Evolutionary conservation across 306 rosid genomes (phyloP), one percentile per base, ranked within the genome.

Genomic region (Notholithocarpus densiflorus): DNA sequence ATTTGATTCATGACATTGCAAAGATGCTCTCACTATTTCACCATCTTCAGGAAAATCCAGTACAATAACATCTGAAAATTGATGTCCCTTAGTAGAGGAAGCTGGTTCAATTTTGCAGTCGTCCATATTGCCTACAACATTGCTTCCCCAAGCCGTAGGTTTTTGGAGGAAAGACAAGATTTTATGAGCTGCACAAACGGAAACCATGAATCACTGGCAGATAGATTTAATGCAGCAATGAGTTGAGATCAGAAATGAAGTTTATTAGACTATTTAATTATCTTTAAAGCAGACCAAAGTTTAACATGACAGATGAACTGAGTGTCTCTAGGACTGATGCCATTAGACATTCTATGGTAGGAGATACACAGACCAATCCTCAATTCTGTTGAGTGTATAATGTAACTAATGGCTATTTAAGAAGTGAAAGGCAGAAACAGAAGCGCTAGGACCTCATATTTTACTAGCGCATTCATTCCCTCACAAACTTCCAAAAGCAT

Each of bases 161-260:
- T 80, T 84, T 77, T 88, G 97, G 77, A 94, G 87, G 79, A 88
- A 73, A 71, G 90, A 88, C 91, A 94, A 80, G 73, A 94, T 94
- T 82, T 89, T 90, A 83, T 75, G 71, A 79, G 80, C 97, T 94
- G 94, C 96, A 88, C 64, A 80, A 71, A 66, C 14, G 62, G 20
- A 77, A 66, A 68, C 57, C 80, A 82, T 37, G 78, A 62, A 80
- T 81, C 76, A 76, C 75, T 45, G 54, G 31, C 26, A 62, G 27
- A n/a, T 18, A 72, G 54, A 71, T 66, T 68, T 72, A 59, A 70
- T 24, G 61, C 81, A 73, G 73, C 65, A 59, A 45, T 71, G 54
- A 57, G 32, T 71, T 59, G 66, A 73, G 71, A 56, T 34, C 82
- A 69, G 70, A 62, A 81, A 81, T 65, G 34, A 20, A 27, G 57